Conservation (phyloP, 2,329 filamentous ascomycete genomes). For the Emydomyces testavorans region DNA sequence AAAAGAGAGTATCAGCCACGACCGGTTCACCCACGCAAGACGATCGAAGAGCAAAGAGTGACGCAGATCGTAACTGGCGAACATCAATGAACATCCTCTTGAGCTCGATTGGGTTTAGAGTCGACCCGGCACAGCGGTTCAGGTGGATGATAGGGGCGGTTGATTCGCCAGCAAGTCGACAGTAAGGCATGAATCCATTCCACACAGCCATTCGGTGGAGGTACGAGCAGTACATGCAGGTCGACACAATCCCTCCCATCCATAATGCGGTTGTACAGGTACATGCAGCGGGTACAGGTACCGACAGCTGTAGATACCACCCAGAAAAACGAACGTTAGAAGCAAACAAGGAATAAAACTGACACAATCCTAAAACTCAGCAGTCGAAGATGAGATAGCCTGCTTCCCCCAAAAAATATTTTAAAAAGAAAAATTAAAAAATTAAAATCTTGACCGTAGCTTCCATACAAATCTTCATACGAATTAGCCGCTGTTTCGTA, state of each 20-base stretch:
- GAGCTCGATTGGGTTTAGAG: neutral
- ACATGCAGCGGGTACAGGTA: neutral
- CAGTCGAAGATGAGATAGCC: too few species aligned
- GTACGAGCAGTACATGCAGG: neutral
- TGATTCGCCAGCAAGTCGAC: too few species aligned
- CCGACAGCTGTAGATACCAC: too few species aligned
- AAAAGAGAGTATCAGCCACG: neutral
- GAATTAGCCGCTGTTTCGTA: neutral
- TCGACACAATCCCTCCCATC: neutral
- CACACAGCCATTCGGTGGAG: slow-evolving; percentile 3
- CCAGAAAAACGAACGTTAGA: neutral
- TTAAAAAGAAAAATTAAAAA: too few species aligned
- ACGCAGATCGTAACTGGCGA: slow-evolving; percentile 2
- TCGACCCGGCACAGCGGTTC: slow-evolving; percentile 2
- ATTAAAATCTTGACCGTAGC: too few species aligned
- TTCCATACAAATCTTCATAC: neutral
- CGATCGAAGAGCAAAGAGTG: neutral
- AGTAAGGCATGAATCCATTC: neutral
- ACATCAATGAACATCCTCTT: neutral
- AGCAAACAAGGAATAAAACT: neutral
- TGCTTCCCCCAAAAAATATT: too few species aligned
- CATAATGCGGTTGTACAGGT: neutral
- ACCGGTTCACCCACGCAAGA: neutral
- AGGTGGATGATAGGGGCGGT: too few species aligned
- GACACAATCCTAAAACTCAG: neutral